Percentiles rank a stretch among this genome's conserved stretches.
Conservation (phyloP, 805 yeast genomes). For the Alloascoidea hylecoeti region DNA sequence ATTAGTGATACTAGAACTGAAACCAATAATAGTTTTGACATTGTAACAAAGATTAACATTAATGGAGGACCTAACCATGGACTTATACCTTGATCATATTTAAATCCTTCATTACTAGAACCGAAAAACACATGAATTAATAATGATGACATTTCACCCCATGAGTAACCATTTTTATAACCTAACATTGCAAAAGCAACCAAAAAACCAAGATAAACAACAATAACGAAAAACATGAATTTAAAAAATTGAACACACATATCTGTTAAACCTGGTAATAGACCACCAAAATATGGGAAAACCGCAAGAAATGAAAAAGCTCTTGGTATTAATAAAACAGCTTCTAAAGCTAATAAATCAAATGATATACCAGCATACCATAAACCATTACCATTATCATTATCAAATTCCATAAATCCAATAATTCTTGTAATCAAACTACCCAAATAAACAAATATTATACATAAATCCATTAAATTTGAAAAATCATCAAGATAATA, state of each 20-base stretch:
- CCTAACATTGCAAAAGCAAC: slow-evolving; percentile 18
- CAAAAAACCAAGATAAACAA: slow-evolving; percentile 16
- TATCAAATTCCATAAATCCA: slow-evolving; percentile 7
- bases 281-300: slow-evolving; percentile 18
- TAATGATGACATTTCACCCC: slow-evolving; percentile 16
- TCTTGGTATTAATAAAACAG: slow-evolving; percentile 16
- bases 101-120: slow-evolving; percentile 16
- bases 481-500: slow-evolving; percentile 15
- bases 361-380: slow-evolving; percentile 10
- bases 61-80: slow-evolving; percentile 17
- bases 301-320: slow-evolving; percentile 15
- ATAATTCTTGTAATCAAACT: slow-evolving; percentile 10
- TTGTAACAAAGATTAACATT: slow-evolving; percentile 16
- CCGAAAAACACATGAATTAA: slow-evolving; percentile 18
- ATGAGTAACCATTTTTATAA: slow-evolving; percentile 11
- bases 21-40: slow-evolving; percentile 15
- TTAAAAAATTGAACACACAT: slow-evolving; percentile 17
- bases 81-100: slow-evolving; percentile 14
- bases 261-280: slow-evolving; percentile 17
- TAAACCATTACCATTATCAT: slow-evolving; percentile 5
- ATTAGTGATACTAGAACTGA: slow-evolving; percentile 19
- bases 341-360: slow-evolving; percentile 16
- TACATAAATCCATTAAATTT: slow-evolving; percentile 15
- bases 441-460: slow-evolving; percentile 9
- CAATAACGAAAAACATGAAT: slow-evolving; percentile 13